Evolutionary conservation across 2,329 filamentous ascomycete genomes (phyloP).

Genomic region (Stenocarpella maydis): DNA sequence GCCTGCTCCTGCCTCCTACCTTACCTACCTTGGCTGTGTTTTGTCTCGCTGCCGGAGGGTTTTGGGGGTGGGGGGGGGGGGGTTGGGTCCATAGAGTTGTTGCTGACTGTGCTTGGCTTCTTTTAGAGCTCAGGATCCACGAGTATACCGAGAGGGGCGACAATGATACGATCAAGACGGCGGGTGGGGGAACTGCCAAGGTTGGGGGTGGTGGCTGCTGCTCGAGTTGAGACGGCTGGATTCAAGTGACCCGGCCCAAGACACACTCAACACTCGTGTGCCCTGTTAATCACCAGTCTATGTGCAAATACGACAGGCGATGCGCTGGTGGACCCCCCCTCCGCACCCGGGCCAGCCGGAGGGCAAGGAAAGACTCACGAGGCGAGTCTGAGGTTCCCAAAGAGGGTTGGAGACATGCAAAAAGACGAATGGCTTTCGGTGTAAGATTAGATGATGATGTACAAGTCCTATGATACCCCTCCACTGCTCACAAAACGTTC

Average conservation of each 20-base stretch:
- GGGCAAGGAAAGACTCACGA: no score
- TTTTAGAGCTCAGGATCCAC: constrained; percentile 83
- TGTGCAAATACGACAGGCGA: background rate
- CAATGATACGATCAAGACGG: constrained; percentile 86
- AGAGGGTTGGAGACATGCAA: background rate
- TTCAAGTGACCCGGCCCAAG: no score
- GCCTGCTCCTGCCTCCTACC: background rate
- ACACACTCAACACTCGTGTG: no score
- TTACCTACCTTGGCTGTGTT: no score
- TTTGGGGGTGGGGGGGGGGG: background rate
- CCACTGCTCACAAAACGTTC: constrained; percentile 1
- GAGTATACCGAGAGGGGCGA: constrained; percentile 90
- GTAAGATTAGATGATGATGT: constrained; percentile 36
- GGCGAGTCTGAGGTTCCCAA: background rate
- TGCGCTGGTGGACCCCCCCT: background rate
- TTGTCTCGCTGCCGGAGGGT: no score
- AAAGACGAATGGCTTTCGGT: background rate
- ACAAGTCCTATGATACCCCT: constrained; percentile 44
- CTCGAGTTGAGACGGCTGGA: constrained; percentile 25
- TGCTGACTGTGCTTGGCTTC: background rate
- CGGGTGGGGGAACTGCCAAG: constrained; percentile 48
- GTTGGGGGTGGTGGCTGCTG: constrained; percentile 41
- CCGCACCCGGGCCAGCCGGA: background rate
- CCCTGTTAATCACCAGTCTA: background rate
- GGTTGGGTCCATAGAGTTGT: background rate